These are phyloP conservation scores for Debaryomyces subglobosus DNA, from an alignment of 1,139 yeast genomes.

Conservation along the genomic window DNA sequence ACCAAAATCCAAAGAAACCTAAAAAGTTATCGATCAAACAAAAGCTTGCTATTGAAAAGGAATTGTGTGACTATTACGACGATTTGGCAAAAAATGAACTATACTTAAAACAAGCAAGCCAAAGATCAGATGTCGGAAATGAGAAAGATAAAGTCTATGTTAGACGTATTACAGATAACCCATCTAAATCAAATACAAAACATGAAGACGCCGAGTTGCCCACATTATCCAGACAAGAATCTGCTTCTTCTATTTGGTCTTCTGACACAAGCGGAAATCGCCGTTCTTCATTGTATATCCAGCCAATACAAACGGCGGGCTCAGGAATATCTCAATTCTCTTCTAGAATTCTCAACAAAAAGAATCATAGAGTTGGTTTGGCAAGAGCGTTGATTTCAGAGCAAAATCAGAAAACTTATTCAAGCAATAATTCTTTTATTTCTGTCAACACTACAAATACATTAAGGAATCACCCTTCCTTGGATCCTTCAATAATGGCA, in stretches of 20 bases:
- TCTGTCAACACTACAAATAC: constrained; percentile 14
- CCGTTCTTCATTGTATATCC: constrained; percentile 32
- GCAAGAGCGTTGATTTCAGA: constrained; percentile 47
- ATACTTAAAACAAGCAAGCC: constrained; percentile 34
- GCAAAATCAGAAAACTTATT: constrained; percentile 26
- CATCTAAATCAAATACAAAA: neutral
- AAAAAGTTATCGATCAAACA: constrained; percentile 42
- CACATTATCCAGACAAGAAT: constrained; percentile 32
- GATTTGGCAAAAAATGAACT: constrained; percentile 42
- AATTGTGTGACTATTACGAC: constrained; percentile 45
- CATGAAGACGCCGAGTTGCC: constrained; percentile 12
- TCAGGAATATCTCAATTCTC: constrained; percentile 36
- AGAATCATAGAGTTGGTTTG: constrained; percentile 40
- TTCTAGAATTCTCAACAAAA: constrained; percentile 14
- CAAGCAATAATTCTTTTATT: constrained; percentile 19
- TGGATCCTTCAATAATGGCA: constrained; percentile 21
- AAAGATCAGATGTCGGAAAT: constrained; percentile 14
- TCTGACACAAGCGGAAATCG: constrained; percentile 33
- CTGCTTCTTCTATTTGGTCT: constrained; percentile 45
- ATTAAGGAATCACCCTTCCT: constrained; percentile 33
- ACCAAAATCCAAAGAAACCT: constrained; percentile 35
- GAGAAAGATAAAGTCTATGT: constrained; percentile 3
- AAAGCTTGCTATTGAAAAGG: constrained; percentile 46
- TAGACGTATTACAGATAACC: neutral
- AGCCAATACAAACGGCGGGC: constrained; percentile 35